A percentile compares a stretch with the other conserved stretches of the same genome.
These are phyloP conservation scores for Crithidia expoeki DNA, from an alignment of 208 protist genomes.

Conservation along the genomic window DNA sequence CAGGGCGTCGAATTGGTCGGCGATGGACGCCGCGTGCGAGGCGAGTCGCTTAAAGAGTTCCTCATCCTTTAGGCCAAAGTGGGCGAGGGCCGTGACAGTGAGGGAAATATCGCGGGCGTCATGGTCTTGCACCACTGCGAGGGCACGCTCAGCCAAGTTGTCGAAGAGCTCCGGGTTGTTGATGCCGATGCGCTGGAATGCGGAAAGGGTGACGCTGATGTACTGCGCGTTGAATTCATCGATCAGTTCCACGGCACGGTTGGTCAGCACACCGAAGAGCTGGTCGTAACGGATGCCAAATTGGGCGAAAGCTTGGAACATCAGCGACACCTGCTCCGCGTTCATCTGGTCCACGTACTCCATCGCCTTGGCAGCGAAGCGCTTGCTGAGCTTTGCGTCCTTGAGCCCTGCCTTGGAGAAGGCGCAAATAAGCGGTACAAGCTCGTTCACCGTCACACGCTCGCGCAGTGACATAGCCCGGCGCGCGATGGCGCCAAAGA, in stretches of 20 bases:
- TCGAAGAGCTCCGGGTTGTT: constrained; percentile 94
- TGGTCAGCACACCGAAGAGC: constrained; percentile 92
- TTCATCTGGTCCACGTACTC: constrained; percentile 93
- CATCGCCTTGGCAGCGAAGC: constrained; percentile 90
- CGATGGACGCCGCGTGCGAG: constrained; percentile 86
- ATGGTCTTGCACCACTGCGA: constrained; percentile 91
- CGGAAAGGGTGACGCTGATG: constrained; percentile 88
- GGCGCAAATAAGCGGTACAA: constrained; percentile 84
- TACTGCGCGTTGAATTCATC: constrained; percentile 92
- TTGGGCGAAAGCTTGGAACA: constrained; percentile 89
- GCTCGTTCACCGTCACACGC: constrained; percentile 89
- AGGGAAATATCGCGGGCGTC: constrained; percentile 84
- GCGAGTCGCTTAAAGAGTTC: constrained; percentile 91
- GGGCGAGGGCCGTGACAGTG: constrained; percentile 87
- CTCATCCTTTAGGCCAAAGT: constrained; percentile 93
- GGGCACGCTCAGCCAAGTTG: constrained; percentile 89
- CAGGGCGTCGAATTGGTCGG: constrained; percentile 83
- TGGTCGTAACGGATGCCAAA: constrained; percentile 94
- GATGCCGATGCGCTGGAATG: constrained; percentile 92
- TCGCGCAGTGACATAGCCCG: constrained; percentile 88
- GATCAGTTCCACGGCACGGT: constrained; percentile 91
- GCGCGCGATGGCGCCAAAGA: constrained; percentile 83
- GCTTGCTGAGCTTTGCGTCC: constrained; percentile 89
- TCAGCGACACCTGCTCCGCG: constrained; percentile 85
- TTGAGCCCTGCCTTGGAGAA: constrained; percentile 88